Percentiles rank a stretch among this genome's conserved stretches.
These are phyloP conservation scores for Ulota crispa DNA, from an alignment of 225 moss, liverwort and hornwort genomes.

Conservation along the genomic window DNA sequence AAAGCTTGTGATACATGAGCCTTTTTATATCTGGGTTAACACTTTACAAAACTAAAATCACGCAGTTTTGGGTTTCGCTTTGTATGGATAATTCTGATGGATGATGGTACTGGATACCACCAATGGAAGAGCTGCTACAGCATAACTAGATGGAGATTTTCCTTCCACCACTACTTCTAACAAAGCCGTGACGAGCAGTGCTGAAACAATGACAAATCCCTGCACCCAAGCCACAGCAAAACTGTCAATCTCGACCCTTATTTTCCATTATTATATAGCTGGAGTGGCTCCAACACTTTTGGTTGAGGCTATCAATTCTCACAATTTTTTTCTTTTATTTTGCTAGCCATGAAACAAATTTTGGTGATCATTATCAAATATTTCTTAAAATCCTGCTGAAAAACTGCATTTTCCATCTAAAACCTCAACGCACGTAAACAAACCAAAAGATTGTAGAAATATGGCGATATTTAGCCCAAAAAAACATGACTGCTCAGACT, in stretches of 20 bases:
- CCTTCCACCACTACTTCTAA: conserved; percentile 83
- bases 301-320: too few species aligned
- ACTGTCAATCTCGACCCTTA: conserved; percentile 8
- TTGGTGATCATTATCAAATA: too few species aligned
- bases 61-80: conserved; percentile 52
- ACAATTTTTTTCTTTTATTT: too few species aligned
- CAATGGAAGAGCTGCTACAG: conserved; percentile 79
- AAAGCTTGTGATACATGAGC: background rate
- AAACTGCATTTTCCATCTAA: too few species aligned
- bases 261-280: too few species aligned
- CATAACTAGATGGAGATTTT: conserved; percentile 70
- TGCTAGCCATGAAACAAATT: too few species aligned
- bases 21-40: background rate
- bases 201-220: conserved; percentile 97
- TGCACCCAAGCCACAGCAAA: conserved; percentile 33
- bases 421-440: too few species aligned
- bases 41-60: conserved; percentile 31
- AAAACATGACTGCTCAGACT: too few species aligned
- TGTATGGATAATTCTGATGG: conserved; percentile 77
- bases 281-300: too few species aligned
- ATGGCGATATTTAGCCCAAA: too few species aligned
- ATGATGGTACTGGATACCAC: conserved; percentile 90
- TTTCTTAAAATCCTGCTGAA: too few species aligned
- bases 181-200: conserved; percentile 84
- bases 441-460: too few species aligned